phyloP scores from a whole-genome alignment of 805 yeast species.

The Wickerhamomyces sydowiorum region DNA sequence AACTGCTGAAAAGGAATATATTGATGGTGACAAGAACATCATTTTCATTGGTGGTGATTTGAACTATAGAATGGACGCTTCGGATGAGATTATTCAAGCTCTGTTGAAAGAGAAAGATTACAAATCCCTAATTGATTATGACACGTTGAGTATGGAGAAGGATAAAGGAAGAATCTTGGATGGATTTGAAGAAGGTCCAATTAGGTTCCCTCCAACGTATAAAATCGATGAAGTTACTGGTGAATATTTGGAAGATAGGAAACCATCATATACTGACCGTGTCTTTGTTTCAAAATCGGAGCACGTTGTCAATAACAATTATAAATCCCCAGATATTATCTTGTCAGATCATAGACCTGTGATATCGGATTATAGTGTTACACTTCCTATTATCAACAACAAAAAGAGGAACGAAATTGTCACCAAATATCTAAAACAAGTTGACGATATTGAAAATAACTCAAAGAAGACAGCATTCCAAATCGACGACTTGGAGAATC shows the following conservation, averaged over 20 bases:
- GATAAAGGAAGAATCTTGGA: constrained; percentile 29
- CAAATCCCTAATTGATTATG: constrained; percentile 33
- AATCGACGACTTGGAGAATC: constrained; percentile 30
- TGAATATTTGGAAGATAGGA: constrained; percentile 29
- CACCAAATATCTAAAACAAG: constrained; percentile 30
- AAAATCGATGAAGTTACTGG: constrained; percentile 28
- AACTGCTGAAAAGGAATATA: constrained; percentile 2
- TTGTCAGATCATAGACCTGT: constrained; percentile 58
- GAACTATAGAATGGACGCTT: constrained; percentile 40
- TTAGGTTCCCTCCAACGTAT: constrained; percentile 50
- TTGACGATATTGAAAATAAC: constrained; percentile 39
- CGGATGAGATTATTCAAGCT: constrained; percentile 23
- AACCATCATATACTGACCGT: constrained; percentile 59
- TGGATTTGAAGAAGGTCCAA: constrained; percentile 42
- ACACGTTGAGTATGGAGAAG: constrained; percentile 35
- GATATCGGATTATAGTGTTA: constrained; percentile 27
- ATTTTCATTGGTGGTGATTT: constrained; percentile 47
- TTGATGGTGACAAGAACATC: constrained; percentile 15
- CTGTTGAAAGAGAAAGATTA: constrained; percentile 25
- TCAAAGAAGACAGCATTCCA: constrained; percentile 33
- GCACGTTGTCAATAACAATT: constrained; percentile 22
- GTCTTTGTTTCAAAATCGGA: constrained; percentile 34
- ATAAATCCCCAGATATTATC: constrained; percentile 17
- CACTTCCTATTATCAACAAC: constrained; percentile 31
- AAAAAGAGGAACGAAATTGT: constrained; percentile 29